phyloP scores from a whole-genome alignment of 179 eudicot species.

The Drosera spatulata region DNA sequence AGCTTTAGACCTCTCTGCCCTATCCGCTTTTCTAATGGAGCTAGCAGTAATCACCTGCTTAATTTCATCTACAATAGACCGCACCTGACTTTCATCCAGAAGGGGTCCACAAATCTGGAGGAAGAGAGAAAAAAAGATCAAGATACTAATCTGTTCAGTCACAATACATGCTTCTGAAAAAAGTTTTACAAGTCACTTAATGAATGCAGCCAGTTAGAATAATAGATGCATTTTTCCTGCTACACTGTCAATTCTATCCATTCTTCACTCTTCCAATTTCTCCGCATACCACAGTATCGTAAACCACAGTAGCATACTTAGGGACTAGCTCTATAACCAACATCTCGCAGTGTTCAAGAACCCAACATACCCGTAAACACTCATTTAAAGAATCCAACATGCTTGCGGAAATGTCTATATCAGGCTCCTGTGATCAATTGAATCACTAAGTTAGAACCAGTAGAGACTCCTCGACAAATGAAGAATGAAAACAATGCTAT shows the following conservation, averaged over 20 bases:
- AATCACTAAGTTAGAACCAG: constrained; percentile 5
- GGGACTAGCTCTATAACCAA: no score
- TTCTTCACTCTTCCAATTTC: no score
- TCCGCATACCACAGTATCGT: no score
- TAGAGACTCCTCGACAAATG: background rate
- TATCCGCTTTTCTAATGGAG: constrained; percentile 71
- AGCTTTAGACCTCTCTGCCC: constrained; percentile 86
- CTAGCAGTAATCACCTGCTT: constrained; percentile 93
- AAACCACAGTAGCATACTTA: no score
- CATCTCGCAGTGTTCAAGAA: background rate
- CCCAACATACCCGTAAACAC: constrained; percentile 65
- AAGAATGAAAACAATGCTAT: background rate
- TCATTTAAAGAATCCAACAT: constrained; percentile 94
- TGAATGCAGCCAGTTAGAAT: no score
- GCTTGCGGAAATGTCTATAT: constrained; percentile 84
- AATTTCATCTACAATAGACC: constrained; percentile 82
- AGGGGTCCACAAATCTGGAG: constrained; percentile 69
- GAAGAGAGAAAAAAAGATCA: constrained; percentile 5
- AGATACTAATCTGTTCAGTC: no score
- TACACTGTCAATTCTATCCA: no score
- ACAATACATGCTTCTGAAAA: no score
- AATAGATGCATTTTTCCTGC: no score
- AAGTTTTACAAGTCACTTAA: no score
- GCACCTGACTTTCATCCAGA: constrained; percentile 83
- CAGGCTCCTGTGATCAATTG: constrained; percentile 72